A percentile compares a stretch with the other conserved stretches of the same genome.
These are phyloP conservation scores for Termitomyces titanicus DNA, from an alignment of 768 basidiomycete species.

Conservation along the genomic window DNA sequence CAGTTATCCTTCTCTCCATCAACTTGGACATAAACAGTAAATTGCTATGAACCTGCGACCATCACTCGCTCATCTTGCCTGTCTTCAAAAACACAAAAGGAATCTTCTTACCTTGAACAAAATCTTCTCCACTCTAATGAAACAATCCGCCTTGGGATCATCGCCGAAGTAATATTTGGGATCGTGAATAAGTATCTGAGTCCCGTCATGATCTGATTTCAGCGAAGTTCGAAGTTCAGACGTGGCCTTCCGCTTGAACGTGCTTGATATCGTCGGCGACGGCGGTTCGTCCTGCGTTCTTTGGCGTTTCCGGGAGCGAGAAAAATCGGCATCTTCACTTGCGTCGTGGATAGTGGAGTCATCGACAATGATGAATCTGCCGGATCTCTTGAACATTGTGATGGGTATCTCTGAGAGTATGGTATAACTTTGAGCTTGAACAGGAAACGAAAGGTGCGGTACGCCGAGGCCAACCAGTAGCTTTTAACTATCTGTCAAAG, in stretches of 20 bases:
- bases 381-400: slow-evolving; percentile 8
- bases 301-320: slow-evolving; percentile 23
- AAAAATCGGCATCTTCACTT: slow-evolving; percentile 23
- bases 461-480: not conserved
- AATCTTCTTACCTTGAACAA: slow-evolving; percentile 44
- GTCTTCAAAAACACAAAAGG: not conserved
- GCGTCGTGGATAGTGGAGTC: slow-evolving; percentile 28
- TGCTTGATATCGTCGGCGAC: slow-evolving; percentile 1
- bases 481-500: not conserved
- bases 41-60: slow-evolving; percentile 20
- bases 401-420: slow-evolving; percentile 2
- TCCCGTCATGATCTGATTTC: slow-evolving; percentile 19
- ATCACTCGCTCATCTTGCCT: not conserved
- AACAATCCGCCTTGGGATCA: slow-evolving; percentile 32
- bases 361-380: slow-evolving; percentile 30
- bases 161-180: slow-evolving; percentile 34
- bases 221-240: slow-evolving; percentile 4
- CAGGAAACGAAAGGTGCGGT: not conserved
- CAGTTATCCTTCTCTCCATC: slow-evolving; percentile 14
- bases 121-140: slow-evolving; percentile 39
- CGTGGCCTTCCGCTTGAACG: not conserved
- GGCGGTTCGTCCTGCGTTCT: slow-evolving; percentile 23
- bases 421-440: not conserved
- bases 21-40: slow-evolving; percentile 19
- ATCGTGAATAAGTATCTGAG: slow-evolving; percentile 22